Evolutionary conservation across 2,329 filamentous ascomycete species (phyloP), one percentile per base, ranked within the genome.

Genomic region (Zymoseptoria crescenta): DNA sequence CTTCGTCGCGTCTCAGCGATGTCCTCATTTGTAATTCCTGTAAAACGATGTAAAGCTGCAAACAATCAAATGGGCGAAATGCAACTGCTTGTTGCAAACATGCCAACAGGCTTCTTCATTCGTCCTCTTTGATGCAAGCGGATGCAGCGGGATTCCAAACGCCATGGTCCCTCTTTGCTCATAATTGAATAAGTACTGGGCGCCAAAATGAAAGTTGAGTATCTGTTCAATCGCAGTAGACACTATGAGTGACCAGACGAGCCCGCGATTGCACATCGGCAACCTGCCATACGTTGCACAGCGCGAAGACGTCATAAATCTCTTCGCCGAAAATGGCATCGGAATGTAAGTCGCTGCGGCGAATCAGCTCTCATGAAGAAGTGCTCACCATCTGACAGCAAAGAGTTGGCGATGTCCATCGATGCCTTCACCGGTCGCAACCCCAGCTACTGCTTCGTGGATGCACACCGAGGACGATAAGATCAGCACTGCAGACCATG

Each of bases 401-500:
- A 81, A 64, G 81, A 82, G 52, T 82, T 89, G 63, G 84, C 87
- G 70, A 86, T 90, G 66, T 85, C 85, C 0, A 79, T 87, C 56
- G 86, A 90, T 67, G 81, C 85, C 1, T 83, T 87, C 71, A 87
- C 82, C 29, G 83, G 81, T 49, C 79, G 86, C 51, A 90, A 89
- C 70, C 86, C 86, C 0, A 87, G 85, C 45, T 89, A 89, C 74
- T 90, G 87, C 75, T 90, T 91, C 66, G 82, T 89, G 52, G 87
- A 90, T 90, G 59, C 72, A 73, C 52, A 79, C 77, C 52, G 78
- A 78, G 52, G 81, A 82, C 28, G 76, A 83, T 29, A 86, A 77
- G 82, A 4, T 71, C 72, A 1, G 84, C 83, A 1, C 83, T 89
- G 70, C 68, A 72, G n/a, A 75, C 79, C 10, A 74, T 89, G 50